A percentile compares a stretch with the other conserved stretches of the same genome.
phyloP scores from a whole-genome alignment of 352 stramenopile genomes.

The Paralagenidium karlingii region DNA sequence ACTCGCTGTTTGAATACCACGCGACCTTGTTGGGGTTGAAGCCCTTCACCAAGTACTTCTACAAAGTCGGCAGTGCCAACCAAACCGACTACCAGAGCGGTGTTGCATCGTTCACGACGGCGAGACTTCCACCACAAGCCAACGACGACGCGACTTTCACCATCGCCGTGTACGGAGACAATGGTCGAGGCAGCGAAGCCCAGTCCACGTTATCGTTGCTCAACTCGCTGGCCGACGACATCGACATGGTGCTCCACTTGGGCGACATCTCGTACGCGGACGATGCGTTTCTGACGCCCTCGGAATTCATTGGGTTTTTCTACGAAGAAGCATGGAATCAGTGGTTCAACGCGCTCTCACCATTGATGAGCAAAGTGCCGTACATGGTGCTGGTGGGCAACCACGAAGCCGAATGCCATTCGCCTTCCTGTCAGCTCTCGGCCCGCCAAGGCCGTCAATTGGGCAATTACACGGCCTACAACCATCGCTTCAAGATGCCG shows the following conservation, averaged over 20 bases:
- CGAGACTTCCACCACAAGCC: slow-evolving; percentile 5
- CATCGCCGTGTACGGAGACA: slow-evolving; percentile 39
- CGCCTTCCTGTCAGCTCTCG: slow-evolving; percentile 35
- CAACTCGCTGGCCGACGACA: slow-evolving; percentile 13
- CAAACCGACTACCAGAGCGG: slow-evolving; percentile 14
- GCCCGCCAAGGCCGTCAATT: slow-evolving; percentile 30
- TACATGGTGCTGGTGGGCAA: slow-evolving; percentile 83
- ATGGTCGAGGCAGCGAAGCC: slow-evolving; percentile 26
- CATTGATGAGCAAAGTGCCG: slow-evolving; percentile 35
- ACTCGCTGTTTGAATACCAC: slow-evolving; percentile 33
- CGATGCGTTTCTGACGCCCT: slow-evolving; percentile 10
- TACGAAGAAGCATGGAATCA: slow-evolving; percentile 83
- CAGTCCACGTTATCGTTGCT: slow-evolving; percentile 20
- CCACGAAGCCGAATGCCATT: slow-evolving; percentile 84
- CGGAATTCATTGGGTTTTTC: slow-evolving; percentile 41
- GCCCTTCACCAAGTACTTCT: slow-evolving; percentile 27
- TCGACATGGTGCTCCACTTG: slow-evolving; percentile 60
- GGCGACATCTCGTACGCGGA: slow-evolving; percentile 57
- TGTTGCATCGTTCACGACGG: slow-evolving; percentile 19
- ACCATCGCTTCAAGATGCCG: slow-evolving; percentile 79
- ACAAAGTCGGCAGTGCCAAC: slow-evolving; percentile 22
- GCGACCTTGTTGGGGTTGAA: slow-evolving; percentile 11
- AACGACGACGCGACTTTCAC: slow-evolving; percentile 21
- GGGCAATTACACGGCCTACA: slow-evolving; percentile 77
- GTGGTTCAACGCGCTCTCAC: slow-evolving; percentile 58